Conservation (phyloP, 192 early-diverging fungal genomes). For the Irineochytrium annulatum region DNA sequence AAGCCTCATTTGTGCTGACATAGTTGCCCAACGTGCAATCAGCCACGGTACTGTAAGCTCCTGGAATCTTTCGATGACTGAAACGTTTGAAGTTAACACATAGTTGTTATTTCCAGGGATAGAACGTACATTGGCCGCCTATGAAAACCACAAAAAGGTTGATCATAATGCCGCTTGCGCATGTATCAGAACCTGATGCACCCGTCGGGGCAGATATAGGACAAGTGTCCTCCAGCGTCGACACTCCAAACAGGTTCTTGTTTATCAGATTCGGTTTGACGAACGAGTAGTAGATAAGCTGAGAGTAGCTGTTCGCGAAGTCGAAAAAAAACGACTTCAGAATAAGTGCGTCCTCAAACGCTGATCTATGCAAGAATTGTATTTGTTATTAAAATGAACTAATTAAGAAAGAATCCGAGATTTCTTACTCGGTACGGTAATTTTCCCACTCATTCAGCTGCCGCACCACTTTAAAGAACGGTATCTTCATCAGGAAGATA, state of each 20-base stretch:
- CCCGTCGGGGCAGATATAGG: neutral
- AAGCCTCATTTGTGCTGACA: conserved; percentile 3
- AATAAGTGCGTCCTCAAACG: conserved; percentile 47
- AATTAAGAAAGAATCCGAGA: conserved; percentile 3
- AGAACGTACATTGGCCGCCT: conserved; percentile 19
- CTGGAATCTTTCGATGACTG: conserved; percentile 24
- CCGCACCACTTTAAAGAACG: conserved; percentile 27
- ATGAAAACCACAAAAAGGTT: conserved; percentile 26
- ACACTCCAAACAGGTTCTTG: conserved; percentile 15
- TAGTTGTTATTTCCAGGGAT: neutral
- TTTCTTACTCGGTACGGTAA: conserved; percentile 32
- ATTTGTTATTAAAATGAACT: neutral
- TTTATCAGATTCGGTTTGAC: conserved; percentile 17
- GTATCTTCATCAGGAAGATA: conserved; percentile 18
- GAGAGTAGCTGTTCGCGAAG: conserved; percentile 57
- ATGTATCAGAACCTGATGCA: neutral
- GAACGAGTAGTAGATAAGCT: conserved; percentile 33
- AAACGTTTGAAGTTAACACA: neutral
- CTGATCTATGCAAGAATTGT: conserved; percentile 11
- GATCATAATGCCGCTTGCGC: conserved; percentile 21
- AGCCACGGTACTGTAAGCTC: conserved; percentile 21
- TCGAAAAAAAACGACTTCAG: conserved; percentile 55
- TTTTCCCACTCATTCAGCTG: conserved; percentile 52
- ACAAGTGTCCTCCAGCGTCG: conserved; percentile 13
- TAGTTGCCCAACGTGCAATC: neutral